A percentile compares a stretch with the other conserved stretches of the same genome.
phyloP scores from a whole-genome alignment of 1,284 basidiomycete genomes.

The Marasmius tenuissimus region DNA sequence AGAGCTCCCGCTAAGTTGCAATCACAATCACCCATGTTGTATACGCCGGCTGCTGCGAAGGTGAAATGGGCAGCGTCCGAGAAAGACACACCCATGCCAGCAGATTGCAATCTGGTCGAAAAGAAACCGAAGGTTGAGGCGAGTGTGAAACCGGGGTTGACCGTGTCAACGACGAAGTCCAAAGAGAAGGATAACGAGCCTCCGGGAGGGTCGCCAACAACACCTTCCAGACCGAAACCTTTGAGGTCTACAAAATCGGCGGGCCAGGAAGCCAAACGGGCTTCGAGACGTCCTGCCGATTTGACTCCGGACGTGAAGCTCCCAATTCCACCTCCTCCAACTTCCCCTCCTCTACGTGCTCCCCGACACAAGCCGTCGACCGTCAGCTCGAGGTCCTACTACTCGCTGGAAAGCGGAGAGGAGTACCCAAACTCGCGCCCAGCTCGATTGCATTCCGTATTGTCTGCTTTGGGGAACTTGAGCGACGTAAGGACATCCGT shows the following conservation, averaged over 20 bases:
- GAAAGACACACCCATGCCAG: not conserved
- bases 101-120: not conserved
- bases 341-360: not conserved
- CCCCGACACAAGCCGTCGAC: conserved; percentile 28
- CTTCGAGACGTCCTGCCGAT: not conserved
- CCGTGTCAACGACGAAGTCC: not conserved
- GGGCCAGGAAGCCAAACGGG: not conserved
- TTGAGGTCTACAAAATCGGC: not conserved
- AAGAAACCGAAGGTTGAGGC: not conserved
- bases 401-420: conserved; percentile 37
- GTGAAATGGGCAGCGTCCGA: conserved; percentile 15
- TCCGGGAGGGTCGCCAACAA: not conserved
- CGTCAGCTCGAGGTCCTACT: conserved; percentile 32
- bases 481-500: conserved; percentile 15
- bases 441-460: conserved; percentile 28
- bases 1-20: conserved; percentile 17
- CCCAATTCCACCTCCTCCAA: conserved; percentile 5
- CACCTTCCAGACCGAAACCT: conserved; percentile 5
- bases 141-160: no score
- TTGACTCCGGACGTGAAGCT: not conserved
- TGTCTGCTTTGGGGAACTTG: conserved; percentile 30
- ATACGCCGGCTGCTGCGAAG: conserved; percentile 12
- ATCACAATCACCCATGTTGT: conserved; percentile 12
- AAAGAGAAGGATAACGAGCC: not conserved
- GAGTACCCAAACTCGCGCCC: conserved; percentile 24